phyloP scores from a whole-genome alignment of 2,329 filamentous ascomycete species.

The Claviceps monticola region DNA sequence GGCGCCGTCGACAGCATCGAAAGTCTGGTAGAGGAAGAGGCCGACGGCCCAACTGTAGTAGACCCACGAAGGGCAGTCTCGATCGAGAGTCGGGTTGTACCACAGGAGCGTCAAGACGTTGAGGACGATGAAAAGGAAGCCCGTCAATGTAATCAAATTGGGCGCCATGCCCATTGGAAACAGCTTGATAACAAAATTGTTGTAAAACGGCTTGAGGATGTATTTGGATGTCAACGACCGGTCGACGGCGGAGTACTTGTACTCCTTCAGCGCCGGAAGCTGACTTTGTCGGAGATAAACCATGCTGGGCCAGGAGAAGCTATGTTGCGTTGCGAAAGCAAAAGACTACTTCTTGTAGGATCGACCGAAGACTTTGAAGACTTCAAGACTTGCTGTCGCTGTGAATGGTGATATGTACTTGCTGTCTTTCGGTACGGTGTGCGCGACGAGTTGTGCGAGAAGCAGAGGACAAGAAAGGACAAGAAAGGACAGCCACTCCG shows the following conservation, averaged over 20 bases:
- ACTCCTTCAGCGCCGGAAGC: conserved; percentile 77
- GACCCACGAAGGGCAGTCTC: conserved; percentile 89
- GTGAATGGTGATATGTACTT: background rate
- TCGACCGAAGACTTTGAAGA: background rate
- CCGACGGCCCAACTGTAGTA: conserved; percentile 86
- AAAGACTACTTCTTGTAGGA: background rate
- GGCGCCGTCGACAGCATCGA: conserved; percentile 89
- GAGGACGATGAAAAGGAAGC: conserved; percentile 76
- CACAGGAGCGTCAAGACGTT: conserved; percentile 88
- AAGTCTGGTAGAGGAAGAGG: conserved; percentile 92
- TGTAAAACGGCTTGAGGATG: conserved; percentile 96
- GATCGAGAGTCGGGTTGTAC: conserved; percentile 89
- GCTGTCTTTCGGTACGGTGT: background rate
- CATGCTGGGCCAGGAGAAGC: conserved; percentile 37
- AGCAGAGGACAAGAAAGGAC: background rate
- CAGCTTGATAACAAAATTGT: conserved; percentile 79
- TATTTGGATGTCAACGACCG: conserved; percentile 83
- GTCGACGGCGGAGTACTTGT: conserved; percentile 91
- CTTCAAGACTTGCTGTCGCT: background rate
- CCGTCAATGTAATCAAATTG: conserved; percentile 76
- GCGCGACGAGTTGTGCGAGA: background rate
- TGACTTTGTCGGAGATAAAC: conserved; percentile 90
- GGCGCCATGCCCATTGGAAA: conserved; percentile 94
- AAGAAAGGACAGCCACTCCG: background rate
- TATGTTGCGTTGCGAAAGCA: background rate